Percentiles rank a stretch among this genome's conserved stretches.
phyloP scores from a whole-genome alignment of 768 basidiomycete species.

The Zangia roseola region DNA sequence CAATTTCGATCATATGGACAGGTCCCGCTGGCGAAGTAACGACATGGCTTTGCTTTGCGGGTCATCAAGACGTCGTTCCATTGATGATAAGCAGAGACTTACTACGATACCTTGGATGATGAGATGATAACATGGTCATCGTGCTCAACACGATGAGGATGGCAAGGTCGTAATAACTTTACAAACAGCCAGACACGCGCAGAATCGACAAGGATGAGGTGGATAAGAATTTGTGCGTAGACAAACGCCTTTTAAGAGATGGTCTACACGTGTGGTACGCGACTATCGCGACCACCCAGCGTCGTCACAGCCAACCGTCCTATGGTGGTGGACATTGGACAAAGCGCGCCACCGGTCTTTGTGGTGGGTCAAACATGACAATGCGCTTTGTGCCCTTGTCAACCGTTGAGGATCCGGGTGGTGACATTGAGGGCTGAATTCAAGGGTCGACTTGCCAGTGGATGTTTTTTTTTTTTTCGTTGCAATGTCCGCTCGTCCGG shows the following conservation, averaged over 20 bases:
- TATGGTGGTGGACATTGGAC: not conserved
- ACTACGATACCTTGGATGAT: conserved; percentile 33
- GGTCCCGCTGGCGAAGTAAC: conserved; percentile 34
- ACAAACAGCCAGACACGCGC: not conserved
- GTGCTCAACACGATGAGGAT: not conserved
- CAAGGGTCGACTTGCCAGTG: conserved; percentile 1
- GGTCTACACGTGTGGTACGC: conserved; percentile 34
- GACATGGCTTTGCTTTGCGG: conserved; percentile 36
- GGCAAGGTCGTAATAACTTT: too few species aligned
- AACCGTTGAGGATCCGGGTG: not conserved
- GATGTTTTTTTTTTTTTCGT: not conserved
- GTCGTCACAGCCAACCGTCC: conserved; percentile 4
- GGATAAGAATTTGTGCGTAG: conserved; percentile 21
- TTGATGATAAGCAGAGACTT: conserved; percentile 12
- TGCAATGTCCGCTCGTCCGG: too few species aligned
- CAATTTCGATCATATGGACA: conserved; percentile 39
- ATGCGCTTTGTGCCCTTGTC: not conserved
- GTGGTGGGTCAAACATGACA: not conserved
- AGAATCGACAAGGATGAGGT: conserved; percentile 8
- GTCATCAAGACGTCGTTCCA: not conserved
- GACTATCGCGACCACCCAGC: conserved; percentile 23
- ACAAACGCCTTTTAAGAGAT: conserved; percentile 29
- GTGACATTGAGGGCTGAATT: not conserved
- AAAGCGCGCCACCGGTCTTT: conserved; percentile 14
- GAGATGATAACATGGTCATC: conserved; percentile 9